phyloP scores from a whole-genome alignment of 2,329 filamentous ascomycete species.

The Trichoderma lentiforme region DNA sequence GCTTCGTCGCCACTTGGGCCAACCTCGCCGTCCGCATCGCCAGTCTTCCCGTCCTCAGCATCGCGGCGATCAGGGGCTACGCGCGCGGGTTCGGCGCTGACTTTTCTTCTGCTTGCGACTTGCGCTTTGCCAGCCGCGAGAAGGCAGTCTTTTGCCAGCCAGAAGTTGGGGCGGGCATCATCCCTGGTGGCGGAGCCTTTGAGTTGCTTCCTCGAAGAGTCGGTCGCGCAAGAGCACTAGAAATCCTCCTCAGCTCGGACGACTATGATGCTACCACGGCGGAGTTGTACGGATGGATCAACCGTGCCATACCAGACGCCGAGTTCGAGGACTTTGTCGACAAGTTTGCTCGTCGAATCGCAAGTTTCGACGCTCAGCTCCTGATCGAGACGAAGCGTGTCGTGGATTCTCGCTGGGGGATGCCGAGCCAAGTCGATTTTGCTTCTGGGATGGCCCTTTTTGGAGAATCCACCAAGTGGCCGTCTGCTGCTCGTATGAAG shows the following conservation, averaged over 20 bases:
- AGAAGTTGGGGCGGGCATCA: not conserved
- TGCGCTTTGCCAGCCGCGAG: not conserved
- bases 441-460: not conserved
- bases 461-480: not conserved
- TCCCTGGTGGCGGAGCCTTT: not conserved
- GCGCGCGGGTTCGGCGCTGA: not conserved
- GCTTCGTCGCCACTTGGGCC: not conserved
- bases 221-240: not conserved
- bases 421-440: not conserved
- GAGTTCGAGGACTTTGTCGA: not conserved
- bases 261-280: not conserved
- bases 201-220: not conserved
- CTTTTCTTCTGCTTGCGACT: not conserved
- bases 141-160: not conserved
- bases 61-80: not conserved
- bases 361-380: not conserved
- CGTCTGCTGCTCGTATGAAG: not conserved
- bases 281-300: not conserved
- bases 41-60: not conserved
- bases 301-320: not conserved
- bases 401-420: not conserved
- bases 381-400: not conserved
- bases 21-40: not conserved
- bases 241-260: not conserved
- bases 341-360: not conserved